Evolutionary conservation across 2,329 filamentous ascomycete genomes (phyloP).

Genomic region (Colletotrichum brevisporum): DNA sequence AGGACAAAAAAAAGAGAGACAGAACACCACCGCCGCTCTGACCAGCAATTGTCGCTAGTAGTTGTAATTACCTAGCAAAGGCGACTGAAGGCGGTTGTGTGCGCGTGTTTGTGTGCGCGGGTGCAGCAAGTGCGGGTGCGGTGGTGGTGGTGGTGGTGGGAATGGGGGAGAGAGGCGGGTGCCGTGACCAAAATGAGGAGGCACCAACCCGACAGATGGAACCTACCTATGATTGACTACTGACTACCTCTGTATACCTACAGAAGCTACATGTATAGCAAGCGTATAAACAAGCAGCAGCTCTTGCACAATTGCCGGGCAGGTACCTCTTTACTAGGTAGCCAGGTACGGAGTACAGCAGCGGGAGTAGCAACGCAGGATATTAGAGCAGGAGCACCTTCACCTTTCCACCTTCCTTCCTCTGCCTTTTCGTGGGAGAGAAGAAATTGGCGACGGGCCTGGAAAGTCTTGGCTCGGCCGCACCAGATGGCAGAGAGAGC

Average conservation of each 20-base stretch:
- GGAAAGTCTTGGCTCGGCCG: conserved; percentile 36
- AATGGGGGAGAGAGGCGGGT: not conserved
- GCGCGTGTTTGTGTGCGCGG: not conserved
- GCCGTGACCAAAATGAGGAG: conserved; percentile 28
- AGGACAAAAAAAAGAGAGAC: not conserved
- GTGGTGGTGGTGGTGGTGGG: conserved; percentile 1
- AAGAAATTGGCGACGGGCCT: conserved; percentile 32
- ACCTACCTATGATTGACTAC: too few species aligned
- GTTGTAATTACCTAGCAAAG: too few species aligned
- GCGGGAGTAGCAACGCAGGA: too few species aligned
- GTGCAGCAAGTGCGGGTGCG: not conserved
- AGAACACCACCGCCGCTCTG: not conserved
- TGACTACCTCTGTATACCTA: not conserved
- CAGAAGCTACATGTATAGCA: not conserved
- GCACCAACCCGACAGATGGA: conserved; percentile 26
- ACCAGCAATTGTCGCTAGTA: conserved; percentile 17
- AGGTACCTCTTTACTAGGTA: not conserved
- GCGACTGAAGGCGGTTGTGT: not conserved
- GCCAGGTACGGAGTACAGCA: too few species aligned
- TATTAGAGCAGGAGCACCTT: too few species aligned
- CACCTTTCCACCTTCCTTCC: too few species aligned
- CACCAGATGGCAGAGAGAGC: conserved; percentile 21
- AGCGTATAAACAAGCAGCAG: not conserved
- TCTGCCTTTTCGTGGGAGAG: too few species aligned
- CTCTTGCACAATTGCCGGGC: too few species aligned